Conservation (phyloP, 179 eudicot species). For the Camellia oleifera region DNA sequence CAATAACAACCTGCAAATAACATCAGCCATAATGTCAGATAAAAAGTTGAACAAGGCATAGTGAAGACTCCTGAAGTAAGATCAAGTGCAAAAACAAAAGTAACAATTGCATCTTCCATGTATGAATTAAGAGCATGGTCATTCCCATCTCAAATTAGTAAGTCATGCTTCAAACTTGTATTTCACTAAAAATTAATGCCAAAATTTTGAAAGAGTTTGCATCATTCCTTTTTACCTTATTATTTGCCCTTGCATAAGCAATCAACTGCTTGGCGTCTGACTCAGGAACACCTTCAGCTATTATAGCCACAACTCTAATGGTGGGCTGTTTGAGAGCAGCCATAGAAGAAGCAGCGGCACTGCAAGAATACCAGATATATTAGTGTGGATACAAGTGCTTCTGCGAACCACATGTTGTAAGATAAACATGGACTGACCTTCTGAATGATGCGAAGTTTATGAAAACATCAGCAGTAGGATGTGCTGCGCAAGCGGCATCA, state of each 20-base stretch:
- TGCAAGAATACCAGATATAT: constrained; percentile 30
- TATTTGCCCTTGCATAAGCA: constrained; percentile 88
- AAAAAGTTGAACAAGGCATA: background rate
- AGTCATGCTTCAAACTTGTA: background rate
- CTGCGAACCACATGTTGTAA: background rate
- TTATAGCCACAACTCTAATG: constrained; percentile 92
- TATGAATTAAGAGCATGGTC: background rate
- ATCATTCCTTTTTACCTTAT: constrained; percentile 60
- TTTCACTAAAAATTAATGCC: background rate
- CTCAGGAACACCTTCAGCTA: constrained; percentile 99
- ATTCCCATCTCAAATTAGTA: background rate
- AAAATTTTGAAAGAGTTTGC: background rate
- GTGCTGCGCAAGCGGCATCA: constrained; percentile 94
- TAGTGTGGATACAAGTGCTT: background rate
- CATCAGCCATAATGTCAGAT: constrained; percentile 14
- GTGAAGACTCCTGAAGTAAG: background rate
- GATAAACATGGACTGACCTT: constrained; percentile 42
- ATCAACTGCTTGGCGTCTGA: constrained; percentile 92
- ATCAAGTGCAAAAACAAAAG: constrained; percentile 3
- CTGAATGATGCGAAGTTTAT: constrained; percentile 97
- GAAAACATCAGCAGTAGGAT: constrained; percentile 98
- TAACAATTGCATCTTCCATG: background rate
- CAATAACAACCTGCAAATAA: constrained; percentile 72
- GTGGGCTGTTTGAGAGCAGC: constrained; percentile 96
- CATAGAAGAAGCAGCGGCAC: constrained; percentile 98